Evolutionary conservation across 495 filamentous ascomycete genomes (phyloP), one percentile per base, ranked within the genome.

Genomic region (Trichoderma gamsii): DNA sequence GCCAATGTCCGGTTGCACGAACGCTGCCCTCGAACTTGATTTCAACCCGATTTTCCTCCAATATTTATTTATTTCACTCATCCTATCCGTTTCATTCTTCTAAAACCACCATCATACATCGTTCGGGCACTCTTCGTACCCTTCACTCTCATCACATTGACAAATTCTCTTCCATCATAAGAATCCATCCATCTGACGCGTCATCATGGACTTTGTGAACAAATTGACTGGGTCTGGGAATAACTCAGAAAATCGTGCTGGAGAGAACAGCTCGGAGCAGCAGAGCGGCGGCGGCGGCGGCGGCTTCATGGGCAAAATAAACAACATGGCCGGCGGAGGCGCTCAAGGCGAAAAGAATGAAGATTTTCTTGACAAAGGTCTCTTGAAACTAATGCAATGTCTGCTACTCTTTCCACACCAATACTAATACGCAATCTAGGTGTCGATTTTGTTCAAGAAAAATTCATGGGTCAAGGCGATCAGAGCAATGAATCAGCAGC

Each of bases 401-500:
- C 8, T 23, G 15, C 25, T 15, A n/a, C 25, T 15, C 29, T 51
- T 32, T 32, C 4, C 52, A 35, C 51, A 18, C 29, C 29, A 4
- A 29, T 9, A 32, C 41, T 64, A 63, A 35, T 63, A 35, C 7
- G 21, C 35, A 15, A 12, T 56, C 43, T 71, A 90, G 89, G 82
- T 16, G 77, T 92, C 75, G 89, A 92, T 73, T 80, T 81, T 68
- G 80, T 89, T 6, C 89, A 92, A 72, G 84, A 91, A 73, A 81
- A 87, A 29, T 71, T 89, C 71, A 66, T 92, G n/a, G 87, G 86
- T 41, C 77, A 83, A 69, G 89, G 89, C 6, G 70, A 80, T 25
- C 89, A 92, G 77, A 77, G 81, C 78, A 90, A 91, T 78, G 89
- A 92, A 78, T 84, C 79, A 66, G 89, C 89, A 8, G 75, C 83